Evolutionary conservation across 768 basidiomycete genomes (phyloP).

Genomic region (Collybiopsis confluens): DNA sequence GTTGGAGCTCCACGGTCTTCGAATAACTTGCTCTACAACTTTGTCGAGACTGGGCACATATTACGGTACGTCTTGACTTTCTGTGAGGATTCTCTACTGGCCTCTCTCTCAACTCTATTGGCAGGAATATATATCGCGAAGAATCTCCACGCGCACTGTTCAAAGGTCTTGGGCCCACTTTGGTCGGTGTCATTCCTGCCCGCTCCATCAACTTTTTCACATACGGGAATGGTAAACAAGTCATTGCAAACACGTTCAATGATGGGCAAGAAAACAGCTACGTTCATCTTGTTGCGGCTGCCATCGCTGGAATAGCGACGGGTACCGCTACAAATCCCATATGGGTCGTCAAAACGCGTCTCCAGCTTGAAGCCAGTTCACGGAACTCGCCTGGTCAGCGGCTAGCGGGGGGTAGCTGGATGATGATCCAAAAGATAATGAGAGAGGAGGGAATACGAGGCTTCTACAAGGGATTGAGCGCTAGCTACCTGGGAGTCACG

Average conservation of each 20-base stretch:
- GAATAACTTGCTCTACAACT: conserved; percentile 76
- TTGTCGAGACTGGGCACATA: conserved; percentile 91
- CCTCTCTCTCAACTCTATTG: neutral
- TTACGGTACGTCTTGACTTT: conserved; percentile 54
- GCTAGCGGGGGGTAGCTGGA: conserved; percentile 49
- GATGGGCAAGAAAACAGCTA: conserved; percentile 74
- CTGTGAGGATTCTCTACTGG: neutral
- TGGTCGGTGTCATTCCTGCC: conserved; percentile 93
- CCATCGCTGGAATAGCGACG: conserved; percentile 80
- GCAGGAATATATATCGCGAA: conserved; percentile 81
- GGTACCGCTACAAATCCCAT: conserved; percentile 95
- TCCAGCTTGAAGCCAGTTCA: conserved; percentile 57
- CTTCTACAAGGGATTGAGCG: conserved; percentile 93
- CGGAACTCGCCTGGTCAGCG: conserved; percentile 15
- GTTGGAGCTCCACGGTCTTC: conserved; percentile 35
- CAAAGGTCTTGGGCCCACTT: conserved; percentile 90
- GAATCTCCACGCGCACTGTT: conserved; percentile 90
- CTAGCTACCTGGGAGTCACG: conserved; percentile 92
- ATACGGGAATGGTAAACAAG: conserved; percentile 93
- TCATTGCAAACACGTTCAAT: conserved; percentile 83
- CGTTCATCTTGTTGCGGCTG: conserved; percentile 85
- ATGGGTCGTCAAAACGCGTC: conserved; percentile 97
- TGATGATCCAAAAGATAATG: conserved; percentile 69
- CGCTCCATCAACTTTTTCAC: conserved; percentile 97
- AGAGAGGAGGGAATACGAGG: conserved; percentile 80